A percentile compares a stretch with the other conserved stretches of the same genome.
Evolutionary conservation across 148 eudicot species (phyloP).

Genomic region (Vaccinium darrowii): DNA sequence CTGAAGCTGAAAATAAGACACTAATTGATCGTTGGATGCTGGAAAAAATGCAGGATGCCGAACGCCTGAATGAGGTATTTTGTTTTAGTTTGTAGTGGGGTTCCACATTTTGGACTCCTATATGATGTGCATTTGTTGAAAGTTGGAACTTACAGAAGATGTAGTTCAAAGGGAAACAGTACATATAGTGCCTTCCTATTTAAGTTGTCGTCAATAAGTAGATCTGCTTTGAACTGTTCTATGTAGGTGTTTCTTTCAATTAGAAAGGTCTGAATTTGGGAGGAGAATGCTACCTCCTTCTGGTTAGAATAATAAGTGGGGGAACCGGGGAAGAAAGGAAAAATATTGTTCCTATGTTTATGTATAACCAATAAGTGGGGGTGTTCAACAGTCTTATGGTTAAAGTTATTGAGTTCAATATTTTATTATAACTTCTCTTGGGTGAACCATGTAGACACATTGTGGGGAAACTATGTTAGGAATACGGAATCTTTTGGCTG

Average conservation of each 20-base stretch:
- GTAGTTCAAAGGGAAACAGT: background rate
- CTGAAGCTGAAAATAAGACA: conserved; percentile 77
- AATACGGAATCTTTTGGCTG: background rate
- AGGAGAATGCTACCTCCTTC: background rate
- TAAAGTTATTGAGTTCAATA: background rate
- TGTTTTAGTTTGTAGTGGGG: background rate
- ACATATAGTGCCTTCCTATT: background rate
- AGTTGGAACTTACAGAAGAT: background rate
- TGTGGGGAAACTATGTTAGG: background rate
- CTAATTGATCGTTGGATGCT: conserved; percentile 91
- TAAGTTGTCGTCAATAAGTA: background rate
- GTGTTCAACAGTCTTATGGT: background rate
- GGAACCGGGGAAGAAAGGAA: background rate
- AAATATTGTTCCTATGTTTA: background rate
- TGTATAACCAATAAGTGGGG: background rate
- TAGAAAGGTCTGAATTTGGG: background rate
- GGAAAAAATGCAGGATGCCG: conserved; percentile 97
- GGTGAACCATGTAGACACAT: background rate
- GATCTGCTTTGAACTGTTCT: background rate
- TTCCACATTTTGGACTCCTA: background rate
- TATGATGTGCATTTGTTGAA: background rate
- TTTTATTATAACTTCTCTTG: background rate
- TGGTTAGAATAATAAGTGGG: background rate
- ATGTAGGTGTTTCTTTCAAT: background rate
- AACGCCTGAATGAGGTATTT: conserved; percentile 84